Evolutionary conservation across 164 flowering plant species (phyloP).

Genomic region (Paratinospora sagittata): DNA sequence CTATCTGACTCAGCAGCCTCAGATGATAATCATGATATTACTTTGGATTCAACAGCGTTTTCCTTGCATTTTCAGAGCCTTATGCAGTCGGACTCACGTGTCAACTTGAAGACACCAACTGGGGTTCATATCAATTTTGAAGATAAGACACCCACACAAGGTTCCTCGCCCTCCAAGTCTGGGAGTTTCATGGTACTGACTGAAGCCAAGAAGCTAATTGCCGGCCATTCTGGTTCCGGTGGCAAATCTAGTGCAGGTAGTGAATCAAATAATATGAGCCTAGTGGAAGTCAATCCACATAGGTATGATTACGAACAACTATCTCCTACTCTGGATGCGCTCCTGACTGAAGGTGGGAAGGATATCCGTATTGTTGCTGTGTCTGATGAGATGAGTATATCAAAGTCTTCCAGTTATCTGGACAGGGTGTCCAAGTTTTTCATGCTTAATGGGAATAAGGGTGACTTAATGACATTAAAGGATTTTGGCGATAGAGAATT

Average conservation of each 20-base stretch:
- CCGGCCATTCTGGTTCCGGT: constrained; percentile 18
- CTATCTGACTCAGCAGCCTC: constrained; percentile 62
- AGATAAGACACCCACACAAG: constrained; percentile 48
- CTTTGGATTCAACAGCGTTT: constrained; percentile 91
- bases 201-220: constrained; percentile 30
- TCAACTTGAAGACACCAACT: constrained; percentile 51
- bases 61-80: constrained; percentile 84
- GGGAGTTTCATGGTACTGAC: constrained; percentile 65
- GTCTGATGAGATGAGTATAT: constrained; percentile 13
- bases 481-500: constrained; percentile 10
- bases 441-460: neutral
- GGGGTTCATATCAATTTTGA: constrained; percentile 29
- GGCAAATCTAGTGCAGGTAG: constrained; percentile 27
- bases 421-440: constrained; percentile 8
- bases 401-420: constrained; percentile 16
- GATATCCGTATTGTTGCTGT: constrained; percentile 18
- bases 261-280: constrained; percentile 76
- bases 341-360: constrained; percentile 42
- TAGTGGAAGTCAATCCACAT: constrained; percentile 44
- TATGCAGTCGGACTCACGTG: constrained; percentile 50
- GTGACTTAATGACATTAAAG: neutral
- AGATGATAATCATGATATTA: constrained; percentile 62
- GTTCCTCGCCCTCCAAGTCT: constrained; percentile 17
- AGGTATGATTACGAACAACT: constrained; percentile 64
- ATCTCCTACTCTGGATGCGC: constrained; percentile 56